Evolutionary conservation across 1,284 basidiomycete species (phyloP), one percentile per base, ranked within the genome.

Genomic region (Agaricales sp.): DNA sequence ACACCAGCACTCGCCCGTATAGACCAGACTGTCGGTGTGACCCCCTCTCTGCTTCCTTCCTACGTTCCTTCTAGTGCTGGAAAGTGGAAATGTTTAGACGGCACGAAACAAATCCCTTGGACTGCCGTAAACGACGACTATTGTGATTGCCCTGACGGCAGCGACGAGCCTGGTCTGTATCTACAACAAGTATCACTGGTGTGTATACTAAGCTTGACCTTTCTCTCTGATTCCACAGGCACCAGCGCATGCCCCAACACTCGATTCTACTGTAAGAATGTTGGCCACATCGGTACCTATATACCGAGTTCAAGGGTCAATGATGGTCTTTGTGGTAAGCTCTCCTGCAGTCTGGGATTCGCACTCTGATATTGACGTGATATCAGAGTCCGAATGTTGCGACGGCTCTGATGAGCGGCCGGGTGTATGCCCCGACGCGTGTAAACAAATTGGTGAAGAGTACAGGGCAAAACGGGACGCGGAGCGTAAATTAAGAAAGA

Each of bases 381-480:
- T 41, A 35, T 24, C 59, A 94, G 92, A 99, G 60, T 76, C 80
- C 2, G 83, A 93, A 61, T 99, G 96, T 63, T 99, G 95, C 63
- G 95, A 99, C 61, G 96, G 96, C n/a, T 91, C 91, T 0, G 95
- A 99, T 63, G 95, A 99, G 65, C 70, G 67, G 3, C 62, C 77
- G 4, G 91, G 91, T 3, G 70, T 84, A 11, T 99, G 95, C 61
- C 71, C 77, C 18, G 82, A 98, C 63, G 68, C 68, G 3, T 99
- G 95, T 62, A 75, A 75, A 45, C 78, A 87, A 59, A 73, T 90
- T 35, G 91, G 92, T 1, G 77, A 80, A 52, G 79, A 64, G 43
- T 80, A 89, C 63, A 69, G 80, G 52, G 78, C 78, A 61, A 75
- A 78, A 57, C 64, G 69, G 25, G 84, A 86, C 43, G 84, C 78